phyloP scores from a whole-genome alignment of 306 rosid genomes.

The Lathyrus sativus region DNA sequence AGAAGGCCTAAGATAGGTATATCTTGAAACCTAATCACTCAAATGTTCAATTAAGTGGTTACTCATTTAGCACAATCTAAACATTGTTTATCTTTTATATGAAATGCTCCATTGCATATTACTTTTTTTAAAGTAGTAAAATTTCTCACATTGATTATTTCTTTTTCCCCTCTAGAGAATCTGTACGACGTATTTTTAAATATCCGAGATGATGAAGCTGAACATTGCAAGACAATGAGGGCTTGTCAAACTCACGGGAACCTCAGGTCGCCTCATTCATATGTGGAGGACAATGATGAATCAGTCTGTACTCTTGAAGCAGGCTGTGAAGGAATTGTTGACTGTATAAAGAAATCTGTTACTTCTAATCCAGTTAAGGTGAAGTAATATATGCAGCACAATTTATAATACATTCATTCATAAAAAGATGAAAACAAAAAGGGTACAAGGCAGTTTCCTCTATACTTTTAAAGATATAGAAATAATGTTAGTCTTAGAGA shows the following conservation, averaged over 20 bases:
- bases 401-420: slow-evolving; percentile 24
- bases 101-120: too few species aligned
- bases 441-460: slow-evolving; percentile 14
- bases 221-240: slow-evolving; percentile 97
- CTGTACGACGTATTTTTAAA: slow-evolving; percentile 85
- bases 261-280: slow-evolving; percentile 89
- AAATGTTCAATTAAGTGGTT: background rate
- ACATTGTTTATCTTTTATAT: too few species aligned
- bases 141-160: slow-evolving; percentile 21
- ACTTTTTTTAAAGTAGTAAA: too few species aligned
- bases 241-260: slow-evolving; percentile 93
- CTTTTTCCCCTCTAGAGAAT: slow-evolving; percentile 54
- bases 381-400: slow-evolving; percentile 27
- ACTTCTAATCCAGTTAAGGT: slow-evolving; percentile 51
- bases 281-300: slow-evolving; percentile 51
- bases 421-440: background rate
- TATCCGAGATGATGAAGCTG: slow-evolving; percentile 95
- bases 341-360: slow-evolving; percentile 74
- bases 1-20: slow-evolving; percentile 92
- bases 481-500: slow-evolving; percentile 27
- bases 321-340: slow-evolving; percentile 85
- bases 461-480: slow-evolving; percentile 9
- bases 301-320: slow-evolving; percentile 42
- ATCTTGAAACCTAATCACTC: slow-evolving; percentile 7
- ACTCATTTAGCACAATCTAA: too few species aligned